Conservation (phyloP, 257 asterid species). For the Gentiana dahurica region DNA sequence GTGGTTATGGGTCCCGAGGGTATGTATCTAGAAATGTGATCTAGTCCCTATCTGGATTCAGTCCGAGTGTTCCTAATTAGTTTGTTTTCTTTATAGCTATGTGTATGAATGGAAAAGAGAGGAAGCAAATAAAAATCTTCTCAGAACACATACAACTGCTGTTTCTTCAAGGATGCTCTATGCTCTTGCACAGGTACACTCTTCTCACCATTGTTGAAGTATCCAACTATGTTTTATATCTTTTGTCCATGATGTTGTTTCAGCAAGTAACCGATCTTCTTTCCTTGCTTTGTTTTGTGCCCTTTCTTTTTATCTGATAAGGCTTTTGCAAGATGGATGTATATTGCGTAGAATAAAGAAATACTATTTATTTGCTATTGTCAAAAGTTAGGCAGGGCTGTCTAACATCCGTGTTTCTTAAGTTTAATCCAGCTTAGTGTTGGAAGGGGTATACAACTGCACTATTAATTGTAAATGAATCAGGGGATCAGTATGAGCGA, state of each 20-base stretch:
- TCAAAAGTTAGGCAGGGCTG: no score
- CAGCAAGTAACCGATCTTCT: not conserved
- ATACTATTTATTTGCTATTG: no score
- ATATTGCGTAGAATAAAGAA: no score
- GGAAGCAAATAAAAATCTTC: constrained; percentile 91
- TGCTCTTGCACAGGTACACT: constrained; percentile 75
- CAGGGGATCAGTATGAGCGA: no score
- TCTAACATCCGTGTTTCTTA: no score
- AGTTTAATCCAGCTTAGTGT: no score
- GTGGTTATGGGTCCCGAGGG: constrained; percentile 97
- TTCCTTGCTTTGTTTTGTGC: not conserved
- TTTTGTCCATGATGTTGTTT: no score
- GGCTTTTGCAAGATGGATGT: no score
- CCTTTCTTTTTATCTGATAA: not conserved
- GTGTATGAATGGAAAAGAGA: constrained; percentile 93
- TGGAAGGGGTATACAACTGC: no score
- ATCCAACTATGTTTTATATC: not conserved
- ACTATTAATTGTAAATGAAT: no score
- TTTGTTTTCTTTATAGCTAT: constrained; percentile 38
- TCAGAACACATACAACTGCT: constrained; percentile 97
- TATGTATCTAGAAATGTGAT: constrained; percentile 21
- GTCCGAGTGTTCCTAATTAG: constrained; percentile 1
- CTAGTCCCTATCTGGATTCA: no score
- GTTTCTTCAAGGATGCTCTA: constrained; percentile 95
- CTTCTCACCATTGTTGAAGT: constrained; percentile 3